Evolutionary conservation across 129 eudicot genomes (phyloP), one percentile per base, ranked within the genome.

Genomic region (Lonicera japonica): DNA sequence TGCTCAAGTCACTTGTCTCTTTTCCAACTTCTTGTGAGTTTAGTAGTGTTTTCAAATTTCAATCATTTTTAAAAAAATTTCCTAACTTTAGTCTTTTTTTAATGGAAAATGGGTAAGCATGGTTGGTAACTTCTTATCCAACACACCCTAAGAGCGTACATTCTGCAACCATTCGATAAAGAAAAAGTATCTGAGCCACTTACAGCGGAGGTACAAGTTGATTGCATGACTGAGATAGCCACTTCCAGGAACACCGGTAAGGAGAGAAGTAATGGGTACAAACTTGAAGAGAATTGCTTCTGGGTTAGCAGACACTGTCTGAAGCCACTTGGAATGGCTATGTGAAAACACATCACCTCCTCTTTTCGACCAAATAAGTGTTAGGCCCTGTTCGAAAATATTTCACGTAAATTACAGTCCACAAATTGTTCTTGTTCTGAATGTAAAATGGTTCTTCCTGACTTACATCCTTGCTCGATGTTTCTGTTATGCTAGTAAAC

Each of bases 201-300:
- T 78, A 89, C 97, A 85, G n/a, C 95, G 79, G 20, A 89, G 83
- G 56, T 89, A 89, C 77, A 89, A 80, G 71, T 86, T 89, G 65
- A 89, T 89, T 20, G 97, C 97, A 60, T 86, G 97, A 56, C 95
- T 86, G 54, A 89, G 95, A 80, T 89, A 86, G 70, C 95, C 97
- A 66, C 97, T 89, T 46, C 95, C 97, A 13, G 85, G 90, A 71
- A 89, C 78, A 22, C 97, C 97, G 47, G 77, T 75, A 56, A 89
- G 97, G 2, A 89, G 90, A 70, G 90, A 82, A 60, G 95, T 83
- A 71, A 89, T 83, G 6, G 97, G 97, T 46, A 89, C 91, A 70
- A 89, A 84, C 68, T 86, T 85, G 67, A 89, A 83, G 48, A 72
- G 80, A 52, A 89, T 75, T 39, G 88, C 95, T 71, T 89, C 97